A percentile compares a stretch with the other conserved stretches of the same genome.
Evolutionary conservation across 148 eudicot species (phyloP).

Genomic region (Fagopyrum esculentum): DNA sequence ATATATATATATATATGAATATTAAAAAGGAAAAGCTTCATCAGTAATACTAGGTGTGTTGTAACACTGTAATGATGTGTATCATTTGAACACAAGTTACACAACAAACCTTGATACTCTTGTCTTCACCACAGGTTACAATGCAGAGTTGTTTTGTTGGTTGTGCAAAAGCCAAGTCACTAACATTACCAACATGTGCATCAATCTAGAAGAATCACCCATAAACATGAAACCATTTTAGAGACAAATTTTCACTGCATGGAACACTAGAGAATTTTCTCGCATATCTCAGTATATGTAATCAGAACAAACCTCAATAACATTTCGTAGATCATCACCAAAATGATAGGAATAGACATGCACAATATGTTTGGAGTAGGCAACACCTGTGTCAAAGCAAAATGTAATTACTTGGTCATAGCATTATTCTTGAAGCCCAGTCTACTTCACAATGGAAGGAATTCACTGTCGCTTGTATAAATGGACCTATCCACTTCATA

Average conservation of each 20-base stretch:
- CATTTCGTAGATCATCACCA: constrained; percentile 9
- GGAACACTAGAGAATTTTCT: not conserved
- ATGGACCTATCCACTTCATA: not conserved
- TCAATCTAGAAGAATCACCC: constrained; percentile 38
- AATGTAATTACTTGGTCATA: not conserved
- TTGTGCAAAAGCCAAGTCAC: constrained; percentile 46
- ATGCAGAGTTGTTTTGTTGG: constrained; percentile 45
- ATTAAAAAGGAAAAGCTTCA: not conserved
- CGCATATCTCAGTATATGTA: not conserved
- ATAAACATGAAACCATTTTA: not conserved
- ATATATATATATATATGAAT: constrained; percentile 14
- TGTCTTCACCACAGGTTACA: constrained; percentile 74
- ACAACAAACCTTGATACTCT: constrained; percentile 48
- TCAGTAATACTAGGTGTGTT: not conserved
- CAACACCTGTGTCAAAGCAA: constrained; percentile 12
- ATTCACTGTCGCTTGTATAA: not conserved
- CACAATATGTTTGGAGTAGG: constrained; percentile 14
- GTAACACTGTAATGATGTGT: not conserved
- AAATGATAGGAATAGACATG: constrained; percentile 13
- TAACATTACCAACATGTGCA: constrained; percentile 58
- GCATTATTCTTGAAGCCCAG: not conserved
- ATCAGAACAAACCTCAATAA: constrained; percentile 2
- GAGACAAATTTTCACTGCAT: not conserved
- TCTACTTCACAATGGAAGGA: not conserved
- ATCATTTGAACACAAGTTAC: not conserved